These are phyloP conservation scores for Astraeus odoratus DNA, from an alignment of 768 basidiomycete species.

Conservation along the genomic window DNA sequence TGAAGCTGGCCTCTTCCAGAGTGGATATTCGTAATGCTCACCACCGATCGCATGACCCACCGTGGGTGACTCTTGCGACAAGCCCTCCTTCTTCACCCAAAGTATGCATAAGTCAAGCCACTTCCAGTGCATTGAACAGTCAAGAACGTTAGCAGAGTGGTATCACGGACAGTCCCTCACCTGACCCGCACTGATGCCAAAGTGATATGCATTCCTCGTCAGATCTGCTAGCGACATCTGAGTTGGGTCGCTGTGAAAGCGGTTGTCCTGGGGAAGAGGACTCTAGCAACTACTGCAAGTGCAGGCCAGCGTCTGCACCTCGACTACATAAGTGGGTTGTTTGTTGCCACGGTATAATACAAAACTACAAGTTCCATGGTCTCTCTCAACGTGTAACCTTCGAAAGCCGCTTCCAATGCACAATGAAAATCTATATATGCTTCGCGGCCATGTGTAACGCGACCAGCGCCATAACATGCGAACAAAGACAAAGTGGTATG, in stretches of 20 bases:
- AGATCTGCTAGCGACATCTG: conserved; percentile 63
- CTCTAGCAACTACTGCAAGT: too few relatives aligned
- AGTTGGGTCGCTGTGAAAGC: neutral
- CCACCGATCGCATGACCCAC: conserved; percentile 58
- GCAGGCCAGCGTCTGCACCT: too few relatives aligned
- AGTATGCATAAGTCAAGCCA: conserved; percentile 64
- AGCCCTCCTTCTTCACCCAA: conserved; percentile 44
- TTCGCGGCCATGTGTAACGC: too few relatives aligned
- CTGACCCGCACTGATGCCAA: conserved; percentile 57
- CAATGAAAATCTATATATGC: too few relatives aligned
- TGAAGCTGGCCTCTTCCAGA: conserved; percentile 1
- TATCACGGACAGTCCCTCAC: conserved; percentile 30
- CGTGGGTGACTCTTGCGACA: conserved; percentile 29
- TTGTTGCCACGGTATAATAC: too few relatives aligned
- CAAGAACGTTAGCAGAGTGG: neutral
- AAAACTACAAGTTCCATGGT: too few relatives aligned
- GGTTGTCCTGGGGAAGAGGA: too few relatives aligned
- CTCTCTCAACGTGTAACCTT: too few relatives aligned
- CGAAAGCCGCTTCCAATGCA: too few relatives aligned
- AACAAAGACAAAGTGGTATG: too few relatives aligned
- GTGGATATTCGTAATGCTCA: conserved; percentile 19
- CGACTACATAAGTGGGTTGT: too few relatives aligned
- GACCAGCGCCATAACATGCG: too few relatives aligned
- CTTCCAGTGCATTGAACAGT: conserved; percentile 31
- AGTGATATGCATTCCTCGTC: conserved; percentile 69